Evolutionary conservation across 805 yeast species (phyloP), one percentile per base, ranked within the genome.

Genomic region (Sugiyamaella smithiae): DNA sequence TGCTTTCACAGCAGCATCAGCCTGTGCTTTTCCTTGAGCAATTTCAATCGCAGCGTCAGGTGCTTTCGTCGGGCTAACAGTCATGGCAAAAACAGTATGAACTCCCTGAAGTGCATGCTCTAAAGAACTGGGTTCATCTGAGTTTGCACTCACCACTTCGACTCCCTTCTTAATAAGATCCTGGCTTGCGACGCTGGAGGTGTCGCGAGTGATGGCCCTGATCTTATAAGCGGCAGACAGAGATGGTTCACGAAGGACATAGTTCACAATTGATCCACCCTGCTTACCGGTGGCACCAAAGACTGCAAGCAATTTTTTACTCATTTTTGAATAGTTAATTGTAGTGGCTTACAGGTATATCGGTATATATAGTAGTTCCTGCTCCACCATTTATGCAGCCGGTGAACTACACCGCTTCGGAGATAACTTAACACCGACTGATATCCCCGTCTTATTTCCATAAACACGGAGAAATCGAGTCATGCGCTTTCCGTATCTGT

Each of bases 131-230:
- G 12, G 19, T 12, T 45, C 45, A 14, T 40, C 24, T 14, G 23
- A 16, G 20, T 56, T 57, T 1, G 41, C 57, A 17, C 32, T 31
- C 16, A 53, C 55, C n/a, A 56, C 54, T 16, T 56, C 58, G 9
- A 45, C 52, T 2, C 59, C 58, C 25, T 35, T 45, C 12, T 42
- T 23, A n/a, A 9, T 14, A 20, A 56, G 51, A 8, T 22, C 51
- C 37, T 43, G 22, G 20, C 54, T 42, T 14, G 37, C n/a, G 3
- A 19, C 17, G 4, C 22, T 38, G n/a, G 45, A 7, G 2, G 50
- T 22, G 38, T 55, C 45, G n/a, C 49, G 49, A 23, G 49, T 40
- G 9, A 45, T n/a, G 5, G 49, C 49, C n/a, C 49, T 48, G 22
- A 45, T 29, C 14, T 17, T 14, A 26, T 23, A 45, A 32, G 9